phyloP scores from a whole-genome alignment of 495 filamentous ascomycete species.

The Neurospora terricola region DNA sequence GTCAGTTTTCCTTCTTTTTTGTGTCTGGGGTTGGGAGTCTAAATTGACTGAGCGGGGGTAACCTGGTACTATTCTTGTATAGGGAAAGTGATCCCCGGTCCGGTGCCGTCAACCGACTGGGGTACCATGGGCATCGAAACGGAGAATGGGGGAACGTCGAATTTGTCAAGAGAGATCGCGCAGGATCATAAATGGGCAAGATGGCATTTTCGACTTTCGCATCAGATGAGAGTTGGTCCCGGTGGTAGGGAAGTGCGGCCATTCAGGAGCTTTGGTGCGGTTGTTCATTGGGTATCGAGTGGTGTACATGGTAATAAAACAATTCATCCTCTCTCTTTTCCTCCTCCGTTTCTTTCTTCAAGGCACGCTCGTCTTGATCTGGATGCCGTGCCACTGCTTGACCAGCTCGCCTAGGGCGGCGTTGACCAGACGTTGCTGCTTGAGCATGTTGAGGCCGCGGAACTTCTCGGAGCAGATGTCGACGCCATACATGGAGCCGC shows the following conservation, averaged over 20 bases:
- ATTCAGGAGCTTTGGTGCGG: not conserved
- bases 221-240: not conserved
- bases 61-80: not conserved
- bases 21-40: not conserved
- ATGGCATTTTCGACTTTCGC: not conserved
- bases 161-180: not conserved
- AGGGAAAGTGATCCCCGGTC: not conserved
- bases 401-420: slow-evolving; percentile 55
- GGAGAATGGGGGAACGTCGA: not conserved
- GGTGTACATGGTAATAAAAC: not conserved
- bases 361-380: slow-evolving; percentile 51
- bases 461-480: slow-evolving; percentile 58
- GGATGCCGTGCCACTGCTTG: slow-evolving; percentile 67
- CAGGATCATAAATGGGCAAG: not conserved
- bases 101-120: not conserved
- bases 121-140: not conserved
- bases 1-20: not conserved
- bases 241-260: not conserved
- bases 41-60: not conserved
- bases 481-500: slow-evolving; percentile 70
- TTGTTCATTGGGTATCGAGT: slow-evolving; percentile 2
- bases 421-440: slow-evolving; percentile 66
- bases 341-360: not conserved
- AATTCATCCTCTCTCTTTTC: not conserved
- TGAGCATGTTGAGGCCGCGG: slow-evolving; percentile 53